Conservation (phyloP, 2,329 filamentous ascomycete species). For the Balansia obtecta region DNA sequence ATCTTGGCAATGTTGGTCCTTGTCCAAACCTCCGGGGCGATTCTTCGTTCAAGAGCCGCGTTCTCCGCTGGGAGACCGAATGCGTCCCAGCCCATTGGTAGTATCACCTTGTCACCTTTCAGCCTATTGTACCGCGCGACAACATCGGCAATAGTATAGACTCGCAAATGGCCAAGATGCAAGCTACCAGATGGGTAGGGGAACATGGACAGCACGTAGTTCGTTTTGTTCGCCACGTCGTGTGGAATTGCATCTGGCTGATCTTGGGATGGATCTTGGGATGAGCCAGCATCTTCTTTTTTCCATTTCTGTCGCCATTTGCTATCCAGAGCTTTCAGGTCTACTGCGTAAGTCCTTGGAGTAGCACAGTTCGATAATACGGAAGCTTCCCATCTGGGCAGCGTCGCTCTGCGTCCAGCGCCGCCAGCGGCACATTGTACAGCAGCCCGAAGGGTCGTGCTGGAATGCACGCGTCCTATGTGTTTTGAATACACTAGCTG, state of each 20-base stretch:
- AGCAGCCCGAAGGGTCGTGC: constrained; percentile 5
- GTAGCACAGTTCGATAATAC: neutral
- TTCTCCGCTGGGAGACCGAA: constrained; percentile 88
- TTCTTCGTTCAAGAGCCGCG: constrained; percentile 70
- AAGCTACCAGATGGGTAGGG: constrained; percentile 81
- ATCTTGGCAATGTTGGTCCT: constrained; percentile 68
- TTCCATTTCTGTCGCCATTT: constrained; percentile 42
- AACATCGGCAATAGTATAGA: constrained; percentile 85
- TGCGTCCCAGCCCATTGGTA: constrained; percentile 93
- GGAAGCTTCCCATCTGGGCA: neutral
- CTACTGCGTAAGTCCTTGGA: constrained; percentile 28
- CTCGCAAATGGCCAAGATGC: constrained; percentile 76
- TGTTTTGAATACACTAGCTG: constrained; percentile 16
- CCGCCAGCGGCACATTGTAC: constrained; percentile 1
- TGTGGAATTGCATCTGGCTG: constrained; percentile 13
- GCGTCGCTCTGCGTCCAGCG: neutral
- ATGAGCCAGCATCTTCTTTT: constrained; percentile 10
- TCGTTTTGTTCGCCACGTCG: constrained; percentile 15
- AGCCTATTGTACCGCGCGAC: constrained; percentile 65
- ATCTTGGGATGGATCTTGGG: constrained; percentile 7
- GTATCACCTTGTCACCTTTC: constrained; percentile 60
- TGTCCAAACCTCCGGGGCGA: constrained; percentile 71
- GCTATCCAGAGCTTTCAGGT: constrained; percentile 31
- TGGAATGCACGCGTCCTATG: constrained; percentile 11
- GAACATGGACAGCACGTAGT: constrained; percentile 83